Conservation (phyloP, 305 asterid species). For the Fraxinus sp. region DNA sequence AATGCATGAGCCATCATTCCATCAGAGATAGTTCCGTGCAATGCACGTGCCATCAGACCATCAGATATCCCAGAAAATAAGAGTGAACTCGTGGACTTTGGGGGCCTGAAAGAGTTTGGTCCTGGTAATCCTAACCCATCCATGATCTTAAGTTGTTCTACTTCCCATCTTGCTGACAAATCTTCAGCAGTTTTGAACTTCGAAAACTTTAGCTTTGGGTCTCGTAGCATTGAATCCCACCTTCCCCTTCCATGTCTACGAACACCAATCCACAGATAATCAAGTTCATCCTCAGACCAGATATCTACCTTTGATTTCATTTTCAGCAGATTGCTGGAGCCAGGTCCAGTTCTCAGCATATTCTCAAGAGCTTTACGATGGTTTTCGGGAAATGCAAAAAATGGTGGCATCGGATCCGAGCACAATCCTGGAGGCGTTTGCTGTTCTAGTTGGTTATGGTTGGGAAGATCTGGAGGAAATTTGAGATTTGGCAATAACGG, state of each 20-base stretch:
- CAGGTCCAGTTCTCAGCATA: constrained; percentile 74
- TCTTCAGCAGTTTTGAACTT: constrained; percentile 66
- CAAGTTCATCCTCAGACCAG: constrained; percentile 94
- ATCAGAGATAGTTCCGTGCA: constrained; percentile 54
- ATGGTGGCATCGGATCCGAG: constrained; percentile 55
- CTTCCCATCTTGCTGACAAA: constrained; percentile 81
- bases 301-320: constrained; percentile 52
- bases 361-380: constrained; percentile 81
- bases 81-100: constrained; percentile 34
- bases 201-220: constrained; percentile 74
- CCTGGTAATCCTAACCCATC: constrained; percentile 47
- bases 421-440: constrained; percentile 52
- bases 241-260: constrained; percentile 83
- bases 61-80: constrained; percentile 42
- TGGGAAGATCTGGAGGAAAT: constrained; percentile 54
- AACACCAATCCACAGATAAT: constrained; percentile 90
- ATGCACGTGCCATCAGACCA: constrained; percentile 55
- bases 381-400: constrained; percentile 76
- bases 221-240: constrained; percentile 84
- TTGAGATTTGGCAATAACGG: constrained; percentile 71
- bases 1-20: constrained; percentile 40
- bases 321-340: constrained; percentile 45
- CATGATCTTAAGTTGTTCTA: constrained; percentile 71
- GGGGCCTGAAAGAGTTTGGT: constrained; percentile 40
- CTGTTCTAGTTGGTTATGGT: constrained; percentile 51